Base-by-base conservation (phyloP, 768 basidiomycete species). In the Mycena haematopus region DNA sequence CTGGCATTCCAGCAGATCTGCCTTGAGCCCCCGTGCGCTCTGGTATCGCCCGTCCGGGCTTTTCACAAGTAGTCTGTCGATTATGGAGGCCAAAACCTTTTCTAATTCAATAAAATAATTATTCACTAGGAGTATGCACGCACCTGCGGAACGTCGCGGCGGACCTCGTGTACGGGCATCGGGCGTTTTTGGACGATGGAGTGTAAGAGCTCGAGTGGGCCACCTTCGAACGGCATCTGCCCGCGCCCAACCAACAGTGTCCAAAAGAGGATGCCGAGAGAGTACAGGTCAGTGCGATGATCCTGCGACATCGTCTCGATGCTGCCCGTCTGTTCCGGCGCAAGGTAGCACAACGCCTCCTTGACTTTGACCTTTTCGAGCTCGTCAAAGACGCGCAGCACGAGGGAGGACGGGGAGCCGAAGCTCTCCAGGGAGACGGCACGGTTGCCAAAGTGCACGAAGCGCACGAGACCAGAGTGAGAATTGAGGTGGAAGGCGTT, bases 381-480 rank as follows among this genome's bases (percentile, higher is more conserved):
- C 69, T 89, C 88, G 62, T 85, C 87, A 58, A 83, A 82, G 2
- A 82, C 81, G 22, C 81, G 82, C 29, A 91, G 72, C 4, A 91
- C 90, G 33, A 91, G 82, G 3, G 84, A 83, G 0, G 88, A 90
- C 1, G 89, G 89, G 1, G 89, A 89, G 2, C 89, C 89, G 60
- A 84, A 87, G 65, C 83, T 85, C 72, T 91, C 89, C 14, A 91
- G 74, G 13, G 89, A 90, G 24, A 90, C 80, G 3, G 88, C 84
- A 17, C 89, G 84, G 72, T 92, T 91, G 21, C 90, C 89, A 65
- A 88, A 90, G 69, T 92, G 90, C 24, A 89, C 86, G 56, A 90
- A 78, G 1, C 88, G 84, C 29, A 91, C 89, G 42, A 85, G 79
- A 15, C 88, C 88, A 40, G 87, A 85, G 73, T 89, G 85, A 1